Percentiles rank a stretch among this genome's conserved stretches.
phyloP scores from a whole-genome alignment of 2,329 filamentous ascomycete species.

The Geoglossum cookeanum region DNA sequence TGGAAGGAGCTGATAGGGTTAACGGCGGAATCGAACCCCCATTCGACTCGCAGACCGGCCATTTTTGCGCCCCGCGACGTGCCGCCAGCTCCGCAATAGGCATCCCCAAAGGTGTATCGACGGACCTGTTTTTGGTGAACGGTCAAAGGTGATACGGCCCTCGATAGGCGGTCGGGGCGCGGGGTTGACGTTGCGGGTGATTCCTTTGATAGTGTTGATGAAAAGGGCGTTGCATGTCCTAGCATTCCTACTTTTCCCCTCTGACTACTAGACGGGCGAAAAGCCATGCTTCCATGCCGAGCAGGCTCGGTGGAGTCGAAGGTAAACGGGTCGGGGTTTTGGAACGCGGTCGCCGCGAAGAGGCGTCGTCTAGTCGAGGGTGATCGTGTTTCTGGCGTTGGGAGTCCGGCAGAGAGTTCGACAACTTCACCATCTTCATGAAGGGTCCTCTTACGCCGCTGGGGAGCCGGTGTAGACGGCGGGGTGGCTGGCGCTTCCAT shows the following conservation, averaged over 20 bases:
- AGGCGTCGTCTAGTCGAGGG: background rate
- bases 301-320: background rate
- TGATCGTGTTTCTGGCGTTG: background rate
- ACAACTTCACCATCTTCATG: conserved; percentile 16
- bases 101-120: conserved; percentile 44
- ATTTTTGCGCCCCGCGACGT: conserved; percentile 41
- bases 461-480: background rate
- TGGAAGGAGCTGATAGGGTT: conserved; percentile 38
- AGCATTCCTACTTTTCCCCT: background rate
- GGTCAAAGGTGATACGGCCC: background rate
- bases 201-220: background rate
- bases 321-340: background rate
- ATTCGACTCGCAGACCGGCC: conserved; percentile 39
- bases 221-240: background rate
- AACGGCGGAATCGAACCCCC: conserved; percentile 43
- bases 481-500: background rate
- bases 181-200: background rate
- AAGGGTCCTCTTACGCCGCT: conserved; percentile 10
- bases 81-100: conserved; percentile 56
- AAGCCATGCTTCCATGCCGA: background rate
- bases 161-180: background rate
- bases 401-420: conserved; percentile 6
- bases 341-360: background rate
- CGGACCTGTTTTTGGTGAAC: background rate
- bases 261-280: background rate